These are phyloP conservation scores for Thielaviopsis populi DNA, from an alignment of 2,329 filamentous ascomycete species.

Conservation along the genomic window DNA sequence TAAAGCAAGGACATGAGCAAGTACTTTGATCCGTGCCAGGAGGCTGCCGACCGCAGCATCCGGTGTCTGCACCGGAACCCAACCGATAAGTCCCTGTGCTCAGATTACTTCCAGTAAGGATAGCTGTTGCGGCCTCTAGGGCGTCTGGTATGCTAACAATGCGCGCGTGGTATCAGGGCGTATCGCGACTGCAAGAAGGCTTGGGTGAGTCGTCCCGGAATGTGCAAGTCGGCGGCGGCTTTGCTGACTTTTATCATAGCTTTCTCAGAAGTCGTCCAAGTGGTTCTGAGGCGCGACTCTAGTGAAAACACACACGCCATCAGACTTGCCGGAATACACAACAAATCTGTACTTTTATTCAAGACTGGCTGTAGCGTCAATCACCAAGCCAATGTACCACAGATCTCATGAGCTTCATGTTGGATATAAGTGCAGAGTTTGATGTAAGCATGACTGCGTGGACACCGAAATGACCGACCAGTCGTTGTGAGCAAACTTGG, in stretches of 20 bases:
- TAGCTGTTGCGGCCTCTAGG: background rate
- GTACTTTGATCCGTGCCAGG: constrained; percentile 91
- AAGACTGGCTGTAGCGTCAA: too few relatives aligned
- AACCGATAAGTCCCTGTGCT: constrained; percentile 77
- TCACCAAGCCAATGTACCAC: too few relatives aligned
- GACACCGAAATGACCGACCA: too few relatives aligned
- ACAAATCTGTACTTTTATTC: background rate
- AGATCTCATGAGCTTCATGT: too few relatives aligned
- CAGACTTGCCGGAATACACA: background rate
- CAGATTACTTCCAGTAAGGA: constrained; percentile 85
- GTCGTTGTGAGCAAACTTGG: too few relatives aligned
- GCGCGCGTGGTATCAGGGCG: constrained; percentile 40
- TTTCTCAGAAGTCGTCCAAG: constrained; percentile 13
- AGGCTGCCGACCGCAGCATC: constrained; percentile 72
- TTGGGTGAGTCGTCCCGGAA: constrained; percentile 48
- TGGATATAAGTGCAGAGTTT: too few relatives aligned
- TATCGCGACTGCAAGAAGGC: constrained; percentile 90
- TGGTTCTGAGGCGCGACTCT: background rate
- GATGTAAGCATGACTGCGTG: too few relatives aligned
- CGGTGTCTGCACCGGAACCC: constrained; percentile 78
- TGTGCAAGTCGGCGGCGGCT: background rate
- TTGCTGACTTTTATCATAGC: constrained; percentile 5
- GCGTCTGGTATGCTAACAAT: background rate
- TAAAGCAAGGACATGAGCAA: constrained; percentile 73
- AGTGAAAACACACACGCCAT: too few relatives aligned